Evolutionary conservation across 1,284 basidiomycete species (phyloP).

Genomic region (Kwoniella shivajii): DNA sequence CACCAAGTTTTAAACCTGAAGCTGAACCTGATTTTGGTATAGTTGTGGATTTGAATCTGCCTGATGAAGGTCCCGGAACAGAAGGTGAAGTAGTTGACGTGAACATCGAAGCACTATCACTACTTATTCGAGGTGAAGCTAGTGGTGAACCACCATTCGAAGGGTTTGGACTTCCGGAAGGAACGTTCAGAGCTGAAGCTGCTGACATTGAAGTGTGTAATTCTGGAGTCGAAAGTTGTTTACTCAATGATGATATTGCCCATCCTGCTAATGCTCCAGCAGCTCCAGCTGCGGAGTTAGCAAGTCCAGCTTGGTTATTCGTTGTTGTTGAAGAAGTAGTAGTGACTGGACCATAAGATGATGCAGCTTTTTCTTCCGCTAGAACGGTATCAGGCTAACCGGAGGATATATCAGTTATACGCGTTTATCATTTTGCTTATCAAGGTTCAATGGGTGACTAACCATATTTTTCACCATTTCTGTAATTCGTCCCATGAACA

Average conservation of each 20-base stretch:
- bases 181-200: conserved; percentile 20
- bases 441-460: conserved; percentile 24
- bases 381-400: conserved; percentile 69
- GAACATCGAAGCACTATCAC: conserved; percentile 18
- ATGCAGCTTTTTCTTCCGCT: conserved; percentile 47
- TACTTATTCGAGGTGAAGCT: conserved; percentile 26
- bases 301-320: conserved; percentile 60
- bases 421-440: neutral
- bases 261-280: conserved; percentile 88
- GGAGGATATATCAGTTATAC: neutral
- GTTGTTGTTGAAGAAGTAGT: conserved; percentile 52
- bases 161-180: conserved; percentile 2
- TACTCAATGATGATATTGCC: conserved; percentile 85
- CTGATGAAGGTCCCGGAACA: conserved; percentile 3
- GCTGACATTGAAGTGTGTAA: conserved; percentile 66
- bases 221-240: conserved; percentile 74
- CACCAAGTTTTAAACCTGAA: conserved; percentile 68
- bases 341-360: conserved; percentile 47
- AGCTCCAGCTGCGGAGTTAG: conserved; percentile 82
- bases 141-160: conserved; percentile 12
- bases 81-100: neutral
- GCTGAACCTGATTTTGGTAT: neutral
- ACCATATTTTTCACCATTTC: conserved; percentile 77
- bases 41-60: conserved; percentile 5
- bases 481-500: conserved; percentile 84